phyloP scores from a whole-genome alignment of 2,329 filamentous ascomycete species.

The Cytospora mali region DNA sequence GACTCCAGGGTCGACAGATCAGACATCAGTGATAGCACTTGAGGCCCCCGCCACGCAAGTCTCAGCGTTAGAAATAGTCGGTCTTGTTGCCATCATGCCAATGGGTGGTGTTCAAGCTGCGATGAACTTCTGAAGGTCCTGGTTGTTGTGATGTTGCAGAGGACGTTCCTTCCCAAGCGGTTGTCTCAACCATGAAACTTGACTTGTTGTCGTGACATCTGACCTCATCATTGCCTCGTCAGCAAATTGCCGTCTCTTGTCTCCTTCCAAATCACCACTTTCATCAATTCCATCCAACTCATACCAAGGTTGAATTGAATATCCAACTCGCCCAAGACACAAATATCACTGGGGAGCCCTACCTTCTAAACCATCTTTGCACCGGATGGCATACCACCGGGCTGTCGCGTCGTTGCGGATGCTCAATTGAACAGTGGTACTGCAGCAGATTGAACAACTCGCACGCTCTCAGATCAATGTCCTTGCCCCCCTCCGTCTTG shows the following conservation, averaged over 20 bases:
- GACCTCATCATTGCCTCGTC: slow-evolving; percentile 19
- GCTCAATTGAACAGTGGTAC: slow-evolving; percentile 60
- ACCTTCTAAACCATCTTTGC: slow-evolving; percentile 63
- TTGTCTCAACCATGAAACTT: slow-evolving; percentile 64
- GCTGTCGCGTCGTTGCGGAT: slow-evolving; percentile 49
- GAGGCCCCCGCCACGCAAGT: too few relatives aligned
- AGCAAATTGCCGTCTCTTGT: neutral
- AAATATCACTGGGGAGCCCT: slow-evolving; percentile 33
- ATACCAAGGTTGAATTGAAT: neutral
- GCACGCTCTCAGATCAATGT: slow-evolving; percentile 57
- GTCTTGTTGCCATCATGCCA: slow-evolving; percentile 39
- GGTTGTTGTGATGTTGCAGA: slow-evolving; percentile 16
- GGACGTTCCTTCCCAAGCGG: slow-evolving; percentile 56
- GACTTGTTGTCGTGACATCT: slow-evolving; percentile 63
- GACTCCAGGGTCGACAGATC: neutral
- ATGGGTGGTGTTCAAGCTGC: slow-evolving; percentile 34
- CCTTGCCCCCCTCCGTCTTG: slow-evolving; percentile 46
- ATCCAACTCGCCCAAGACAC: neutral
- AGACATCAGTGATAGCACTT: neutral
- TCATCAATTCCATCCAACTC: neutral
- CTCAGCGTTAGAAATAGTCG: slow-evolving; percentile 19
- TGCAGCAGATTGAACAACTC: slow-evolving; percentile 61
- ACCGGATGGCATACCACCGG: slow-evolving; percentile 59
- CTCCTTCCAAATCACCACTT: neutral
- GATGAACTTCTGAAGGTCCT: slow-evolving; percentile 28